Evolutionary conservation across 306 rosid genomes (phyloP).

Genomic region (Glycyrrhiza uralensis): DNA sequence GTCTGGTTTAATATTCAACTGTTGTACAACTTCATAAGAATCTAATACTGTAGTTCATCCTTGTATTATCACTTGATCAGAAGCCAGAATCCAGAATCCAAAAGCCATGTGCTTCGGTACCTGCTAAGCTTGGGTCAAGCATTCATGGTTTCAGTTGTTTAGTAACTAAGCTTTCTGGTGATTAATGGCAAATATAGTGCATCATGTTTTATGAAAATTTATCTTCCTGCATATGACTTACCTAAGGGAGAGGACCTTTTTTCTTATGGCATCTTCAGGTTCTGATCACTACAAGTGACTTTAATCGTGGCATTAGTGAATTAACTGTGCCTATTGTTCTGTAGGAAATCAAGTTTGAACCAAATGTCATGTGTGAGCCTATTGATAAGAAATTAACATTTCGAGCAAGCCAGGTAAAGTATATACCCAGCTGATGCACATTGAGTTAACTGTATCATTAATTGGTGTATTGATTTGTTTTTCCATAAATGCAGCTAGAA

Average conservation of each 20-base stretch:
- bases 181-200: slow-evolving; percentile 3
- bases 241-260: background rate
- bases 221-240: background rate
- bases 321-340: slow-evolving; percentile 16
- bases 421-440: background rate
- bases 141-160: background rate
- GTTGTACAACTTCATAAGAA: background rate
- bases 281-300: background rate
- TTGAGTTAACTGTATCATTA: background rate
- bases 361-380: slow-evolving; percentile 94
- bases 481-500: slow-evolving; percentile 61
- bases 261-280: background rate
- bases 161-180: background rate
- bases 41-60: background rate
- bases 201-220: background rate
- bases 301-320: background rate
- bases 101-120: slow-evolving; percentile 10
- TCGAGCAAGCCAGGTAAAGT: slow-evolving; percentile 82
- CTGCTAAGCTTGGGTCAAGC: background rate
- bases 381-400: slow-evolving; percentile 84
- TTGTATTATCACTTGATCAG: background rate
- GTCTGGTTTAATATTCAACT: background rate
- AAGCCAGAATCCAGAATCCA: slow-evolving; percentile 5
- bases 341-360: slow-evolving; percentile 97
- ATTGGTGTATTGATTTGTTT: background rate